Evolutionary conservation across 2,329 filamentous ascomycete genomes (phyloP).

Genomic region (Talaromyces sp.): DNA sequence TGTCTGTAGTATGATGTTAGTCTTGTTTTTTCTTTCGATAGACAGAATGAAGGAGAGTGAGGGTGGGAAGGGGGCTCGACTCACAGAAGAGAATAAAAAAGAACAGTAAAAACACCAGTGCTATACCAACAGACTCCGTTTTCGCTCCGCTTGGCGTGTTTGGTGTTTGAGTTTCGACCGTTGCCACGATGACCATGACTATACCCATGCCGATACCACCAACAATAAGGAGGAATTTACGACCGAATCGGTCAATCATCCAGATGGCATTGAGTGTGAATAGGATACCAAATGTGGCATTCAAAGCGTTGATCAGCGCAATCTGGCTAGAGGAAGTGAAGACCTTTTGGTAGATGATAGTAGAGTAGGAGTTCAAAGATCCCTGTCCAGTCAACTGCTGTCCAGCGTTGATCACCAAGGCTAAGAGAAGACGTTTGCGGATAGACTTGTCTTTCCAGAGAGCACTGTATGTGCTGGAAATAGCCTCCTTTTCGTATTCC

Average conservation of each 20-base stretch:
- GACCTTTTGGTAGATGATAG: conserved; percentile 70
- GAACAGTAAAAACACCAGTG: conserved; percentile 67
- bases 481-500: conserved; percentile 68
- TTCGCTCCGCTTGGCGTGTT: conserved; percentile 51
- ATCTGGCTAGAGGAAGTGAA: conserved; percentile 59
- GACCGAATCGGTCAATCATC: conserved; percentile 69
- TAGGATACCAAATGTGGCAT: conserved; percentile 68
- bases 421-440: conserved; percentile 63
- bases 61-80: not conserved
- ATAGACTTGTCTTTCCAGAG: conserved; percentile 68
- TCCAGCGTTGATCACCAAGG: conserved; percentile 65
- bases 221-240: conserved; percentile 66
- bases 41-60: too few relatives aligned
- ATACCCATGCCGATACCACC: conserved; percentile 66
- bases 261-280: conserved; percentile 72
- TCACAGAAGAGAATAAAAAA: conserved; percentile 55
- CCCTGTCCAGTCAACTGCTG: conserved; percentile 72
- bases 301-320: conserved; percentile 70
- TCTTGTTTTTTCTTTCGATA: not conserved
- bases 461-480: conserved; percentile 60
- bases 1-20: conserved; percentile 44
- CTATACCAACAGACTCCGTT: conserved; percentile 58
- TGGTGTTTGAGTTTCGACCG: conserved; percentile 58
- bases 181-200: conserved; percentile 66
- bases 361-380: conserved; percentile 69